Conservation (phyloP, 1,284 basidiomycete species). For the Cryptococcus depauperatus region DNA sequence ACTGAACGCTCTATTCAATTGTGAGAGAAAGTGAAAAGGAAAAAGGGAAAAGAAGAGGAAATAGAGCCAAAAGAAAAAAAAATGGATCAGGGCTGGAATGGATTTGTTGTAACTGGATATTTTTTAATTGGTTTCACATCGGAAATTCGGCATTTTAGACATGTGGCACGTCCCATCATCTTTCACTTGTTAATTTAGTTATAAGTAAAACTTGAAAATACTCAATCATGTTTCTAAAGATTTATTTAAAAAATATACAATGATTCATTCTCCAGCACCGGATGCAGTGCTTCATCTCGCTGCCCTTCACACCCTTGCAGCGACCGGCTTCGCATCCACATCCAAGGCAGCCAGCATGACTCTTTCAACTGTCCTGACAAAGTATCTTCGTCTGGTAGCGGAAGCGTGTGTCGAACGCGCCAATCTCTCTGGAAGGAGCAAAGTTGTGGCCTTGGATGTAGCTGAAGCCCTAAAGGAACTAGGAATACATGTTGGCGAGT, state of each 20-base stretch:
- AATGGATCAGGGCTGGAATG: too few species aligned
- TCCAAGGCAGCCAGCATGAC: constrained; percentile 36
- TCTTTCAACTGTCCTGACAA: constrained; percentile 27
- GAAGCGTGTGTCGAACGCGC: constrained; percentile 32
- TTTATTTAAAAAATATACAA: background rate
- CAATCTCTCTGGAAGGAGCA: constrained; percentile 32
- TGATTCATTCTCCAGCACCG: constrained; percentile 24
- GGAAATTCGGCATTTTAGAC: background rate
- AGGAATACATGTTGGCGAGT: constrained; percentile 29
- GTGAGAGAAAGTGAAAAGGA: background rate
- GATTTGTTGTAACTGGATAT: too few species aligned
- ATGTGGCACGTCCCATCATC: too few species aligned
- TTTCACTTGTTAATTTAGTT: too few species aligned
- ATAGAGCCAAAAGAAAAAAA: too few species aligned
- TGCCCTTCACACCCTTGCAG: constrained; percentile 33
- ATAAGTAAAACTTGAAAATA: background rate
- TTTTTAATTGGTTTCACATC: constrained; percentile 2
- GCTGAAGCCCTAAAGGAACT: constrained; percentile 32
- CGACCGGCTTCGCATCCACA: constrained; percentile 39
- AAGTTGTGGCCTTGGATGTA: constrained; percentile 36
- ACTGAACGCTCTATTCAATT: constrained; percentile 9
- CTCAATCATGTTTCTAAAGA: background rate
- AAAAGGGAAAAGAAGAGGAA: too few species aligned
- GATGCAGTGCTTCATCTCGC: constrained; percentile 40
- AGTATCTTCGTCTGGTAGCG: constrained; percentile 35